Conservation (phyloP, 2,329 filamentous ascomycete genomes). For the Ascochyta lentis region DNA sequence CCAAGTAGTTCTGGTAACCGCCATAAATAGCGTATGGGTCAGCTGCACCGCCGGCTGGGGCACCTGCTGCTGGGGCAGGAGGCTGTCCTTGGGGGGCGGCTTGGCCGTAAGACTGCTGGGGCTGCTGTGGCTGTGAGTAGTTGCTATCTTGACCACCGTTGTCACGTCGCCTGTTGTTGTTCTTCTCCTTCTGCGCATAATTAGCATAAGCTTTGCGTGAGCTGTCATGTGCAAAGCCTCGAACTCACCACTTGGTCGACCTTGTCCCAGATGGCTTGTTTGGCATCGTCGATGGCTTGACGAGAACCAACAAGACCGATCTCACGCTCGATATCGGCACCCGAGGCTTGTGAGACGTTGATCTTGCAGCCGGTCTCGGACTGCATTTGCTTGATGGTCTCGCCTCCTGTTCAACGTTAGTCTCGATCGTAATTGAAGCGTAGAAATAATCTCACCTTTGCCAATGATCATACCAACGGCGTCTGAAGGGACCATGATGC, state of each 20-base stretch:
- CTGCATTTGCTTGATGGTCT: constrained; percentile 95
- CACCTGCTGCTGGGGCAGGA: constrained; percentile 42
- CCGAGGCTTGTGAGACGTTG: constrained; percentile 84
- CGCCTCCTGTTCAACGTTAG: constrained; percentile 64
- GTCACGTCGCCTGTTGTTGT: constrained; percentile 51
- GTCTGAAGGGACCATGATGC: constrained; percentile 85
- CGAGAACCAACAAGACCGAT: constrained; percentile 82
- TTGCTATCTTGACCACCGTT: constrained; percentile 48
- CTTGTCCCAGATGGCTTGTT: constrained; percentile 87
- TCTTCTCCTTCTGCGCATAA: constrained; percentile 54
- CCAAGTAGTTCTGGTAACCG: constrained; percentile 80
- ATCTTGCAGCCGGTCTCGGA: constrained; percentile 89
- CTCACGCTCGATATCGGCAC: constrained; percentile 81
- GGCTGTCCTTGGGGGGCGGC: constrained; percentile 39
- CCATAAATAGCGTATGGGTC: constrained; percentile 77
- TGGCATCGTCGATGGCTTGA: constrained; percentile 80
- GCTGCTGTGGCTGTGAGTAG: constrained; percentile 57
- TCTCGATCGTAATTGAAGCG: not conserved
- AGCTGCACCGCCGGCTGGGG: constrained; percentile 57
- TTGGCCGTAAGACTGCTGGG: constrained; percentile 47
- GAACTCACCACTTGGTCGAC: constrained; percentile 82
- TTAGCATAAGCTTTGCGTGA: constrained; percentile 20
- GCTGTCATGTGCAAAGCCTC: not conserved
- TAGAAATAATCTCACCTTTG: constrained; percentile 63
- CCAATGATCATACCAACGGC: constrained; percentile 97